Conservation (phyloP, 371 early-diverging fungal genomes). For the Syncephalis fuscata region DNA sequence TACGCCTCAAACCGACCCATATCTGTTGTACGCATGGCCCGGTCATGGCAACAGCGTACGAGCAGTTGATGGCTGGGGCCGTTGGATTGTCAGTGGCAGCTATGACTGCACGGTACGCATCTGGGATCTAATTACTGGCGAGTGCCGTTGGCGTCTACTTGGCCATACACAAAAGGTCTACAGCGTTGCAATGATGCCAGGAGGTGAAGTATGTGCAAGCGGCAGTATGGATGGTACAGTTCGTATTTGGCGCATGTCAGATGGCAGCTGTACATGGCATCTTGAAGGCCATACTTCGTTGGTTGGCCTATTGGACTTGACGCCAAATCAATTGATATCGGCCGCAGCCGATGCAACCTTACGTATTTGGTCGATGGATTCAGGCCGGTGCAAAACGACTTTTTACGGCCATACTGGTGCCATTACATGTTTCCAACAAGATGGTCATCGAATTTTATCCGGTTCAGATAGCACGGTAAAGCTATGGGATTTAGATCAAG, state of each 20-base stretch:
- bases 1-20: constrained; percentile 21
- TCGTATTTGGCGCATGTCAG: constrained; percentile 86
- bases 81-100: constrained; percentile 81
- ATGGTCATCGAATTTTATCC: constrained; percentile 72
- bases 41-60: constrained; percentile 92
- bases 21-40: constrained; percentile 46
- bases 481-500: constrained; percentile 81
- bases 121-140: constrained; percentile 75
- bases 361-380: constrained; percentile 82
- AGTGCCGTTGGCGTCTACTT: constrained; percentile 39
- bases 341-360: constrained; percentile 93
- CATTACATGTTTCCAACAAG: constrained; percentile 92
- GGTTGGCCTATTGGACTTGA: constrained; percentile 80
- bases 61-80: constrained; percentile 81
- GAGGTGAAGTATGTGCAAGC: constrained; percentile 67
- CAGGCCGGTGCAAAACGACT: constrained; percentile 44
- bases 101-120: constrained; percentile 91
- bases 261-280: constrained; percentile 59
- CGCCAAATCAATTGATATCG: constrained; percentile 66
- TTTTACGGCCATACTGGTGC: constrained; percentile 61
- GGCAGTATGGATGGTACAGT: constrained; percentile 95
- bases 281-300: constrained; percentile 79
- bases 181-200: constrained; percentile 74
- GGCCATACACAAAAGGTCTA: constrained; percentile 91
- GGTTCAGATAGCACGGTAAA: constrained; percentile 90